These are phyloP conservation scores for Suillus sp. DNA, from an alignment of 768 basidiomycete species.

Conservation along the genomic window DNA sequence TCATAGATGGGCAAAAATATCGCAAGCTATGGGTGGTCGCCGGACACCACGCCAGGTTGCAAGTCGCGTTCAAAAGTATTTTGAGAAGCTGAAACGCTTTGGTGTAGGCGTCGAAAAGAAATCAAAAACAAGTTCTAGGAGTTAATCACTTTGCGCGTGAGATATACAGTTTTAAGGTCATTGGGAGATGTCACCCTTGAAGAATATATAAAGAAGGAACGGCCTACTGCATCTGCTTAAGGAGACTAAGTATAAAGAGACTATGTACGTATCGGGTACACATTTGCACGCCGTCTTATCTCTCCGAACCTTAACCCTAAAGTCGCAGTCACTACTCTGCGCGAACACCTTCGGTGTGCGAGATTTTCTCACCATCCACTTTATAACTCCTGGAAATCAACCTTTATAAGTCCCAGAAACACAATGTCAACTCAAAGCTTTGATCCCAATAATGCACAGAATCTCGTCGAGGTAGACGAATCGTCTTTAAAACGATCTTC, in stretches of 20 bases:
- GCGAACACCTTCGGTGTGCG: too few relatives aligned
- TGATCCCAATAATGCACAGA: constrained; percentile 91
- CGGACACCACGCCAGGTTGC: constrained; percentile 85
- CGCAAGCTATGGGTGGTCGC: constrained; percentile 74
- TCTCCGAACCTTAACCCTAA: constrained; percentile 25
- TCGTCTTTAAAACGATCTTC: background rate
- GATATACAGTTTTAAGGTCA: background rate
- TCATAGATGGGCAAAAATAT: constrained; percentile 78
- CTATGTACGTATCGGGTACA: background rate
- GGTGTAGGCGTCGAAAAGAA: constrained; percentile 50
- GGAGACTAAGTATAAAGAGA: background rate
- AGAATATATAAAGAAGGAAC: background rate
- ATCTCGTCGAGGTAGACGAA: constrained; percentile 74
- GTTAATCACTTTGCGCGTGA: background rate
- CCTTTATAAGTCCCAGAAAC: constrained; percentile 13
- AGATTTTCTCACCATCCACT: background rate
- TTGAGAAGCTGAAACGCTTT: constrained; percentile 79
- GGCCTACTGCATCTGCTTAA: background rate
- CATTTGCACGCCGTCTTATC: background rate
- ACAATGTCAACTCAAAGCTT: constrained; percentile 58
- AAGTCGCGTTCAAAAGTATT: constrained; percentile 86
- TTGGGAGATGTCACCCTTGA: background rate
- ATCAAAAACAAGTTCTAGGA: constrained; percentile 25
- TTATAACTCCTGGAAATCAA: background rate
- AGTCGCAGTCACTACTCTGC: background rate